Conservation (phyloP, 305 asterid genomes). For the Caryopteris hybrid region DNA sequence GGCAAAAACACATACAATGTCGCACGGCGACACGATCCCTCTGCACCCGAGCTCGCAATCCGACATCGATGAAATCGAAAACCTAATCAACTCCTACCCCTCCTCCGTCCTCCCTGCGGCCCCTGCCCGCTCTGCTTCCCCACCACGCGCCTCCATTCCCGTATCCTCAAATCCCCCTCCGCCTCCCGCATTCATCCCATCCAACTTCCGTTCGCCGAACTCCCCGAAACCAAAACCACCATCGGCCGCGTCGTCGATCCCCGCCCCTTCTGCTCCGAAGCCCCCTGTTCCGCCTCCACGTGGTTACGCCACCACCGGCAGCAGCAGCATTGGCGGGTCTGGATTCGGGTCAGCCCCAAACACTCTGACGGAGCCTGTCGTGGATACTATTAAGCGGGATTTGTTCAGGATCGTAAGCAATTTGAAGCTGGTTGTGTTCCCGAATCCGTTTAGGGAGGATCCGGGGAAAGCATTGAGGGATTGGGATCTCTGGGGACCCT, state of each 20-base stretch:
- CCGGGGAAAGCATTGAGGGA: slow-evolving; percentile 84
- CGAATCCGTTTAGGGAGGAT: slow-evolving; percentile 78
- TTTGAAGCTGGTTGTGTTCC: slow-evolving; percentile 83
- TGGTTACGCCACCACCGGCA: slow-evolving; percentile 12
- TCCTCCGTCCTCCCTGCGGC: slow-evolving; percentile 60
- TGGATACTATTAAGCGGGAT: slow-evolving; percentile 85
- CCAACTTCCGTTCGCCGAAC: slow-evolving; percentile 41
- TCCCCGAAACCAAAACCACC: slow-evolving; percentile 18
- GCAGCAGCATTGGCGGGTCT: slow-evolving; percentile 18
- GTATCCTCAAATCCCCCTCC: slow-evolving; percentile 41
- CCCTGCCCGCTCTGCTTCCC: slow-evolving; percentile 56
- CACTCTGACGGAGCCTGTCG: slow-evolving; percentile 74
- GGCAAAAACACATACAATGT: slow-evolving; percentile 28
- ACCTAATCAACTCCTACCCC: slow-evolving; percentile 59
- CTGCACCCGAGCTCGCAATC: slow-evolving; percentile 64
- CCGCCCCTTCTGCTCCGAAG: slow-evolving; percentile 19
- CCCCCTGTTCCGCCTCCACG: slow-evolving; percentile 36
- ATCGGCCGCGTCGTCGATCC: too few species aligned
- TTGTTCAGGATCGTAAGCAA: slow-evolving; percentile 64
- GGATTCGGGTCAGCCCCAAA: slow-evolving; percentile 58
- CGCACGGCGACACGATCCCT: slow-evolving; percentile 49
- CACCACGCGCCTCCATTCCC: slow-evolving; percentile 62
- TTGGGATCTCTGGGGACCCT: slow-evolving; percentile 95
- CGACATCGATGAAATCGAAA: slow-evolving; percentile 81
- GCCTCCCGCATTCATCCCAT: slow-evolving; percentile 33